Conservation (phyloP, 495 filamentous ascomycete species). For the Penicillium malachiteum region DNA sequence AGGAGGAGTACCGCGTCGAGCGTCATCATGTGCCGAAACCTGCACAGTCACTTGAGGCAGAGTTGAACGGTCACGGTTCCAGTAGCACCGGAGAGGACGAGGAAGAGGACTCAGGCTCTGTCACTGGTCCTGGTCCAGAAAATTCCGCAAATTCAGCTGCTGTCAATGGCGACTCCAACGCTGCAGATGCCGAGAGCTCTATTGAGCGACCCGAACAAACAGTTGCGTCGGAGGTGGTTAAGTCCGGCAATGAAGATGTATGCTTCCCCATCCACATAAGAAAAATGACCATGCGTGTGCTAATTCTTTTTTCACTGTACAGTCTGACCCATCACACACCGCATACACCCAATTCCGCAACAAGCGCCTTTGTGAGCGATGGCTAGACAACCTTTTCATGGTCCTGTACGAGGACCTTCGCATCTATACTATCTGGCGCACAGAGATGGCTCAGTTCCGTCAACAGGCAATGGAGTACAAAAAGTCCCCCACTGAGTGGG, state of each 20-base stretch:
- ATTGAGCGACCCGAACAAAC: constrained; percentile 83
- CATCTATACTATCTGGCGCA: constrained; percentile 98
- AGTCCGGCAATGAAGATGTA: constrained; percentile 77
- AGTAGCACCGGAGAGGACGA: constrained; percentile 17
- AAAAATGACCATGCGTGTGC: background rate
- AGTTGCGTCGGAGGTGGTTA: constrained; percentile 76
- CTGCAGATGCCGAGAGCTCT: constrained; percentile 38
- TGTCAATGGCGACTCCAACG: constrained; percentile 34
- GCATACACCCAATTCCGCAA: constrained; percentile 77
- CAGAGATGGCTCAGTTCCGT: constrained; percentile 89
- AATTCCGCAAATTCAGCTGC: constrained; percentile 21
- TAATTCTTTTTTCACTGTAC: constrained; percentile 10
- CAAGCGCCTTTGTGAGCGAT: constrained; percentile 94
- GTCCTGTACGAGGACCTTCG: constrained; percentile 96
- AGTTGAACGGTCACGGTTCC: constrained; percentile 38
- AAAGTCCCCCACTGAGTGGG: constrained; percentile 96
- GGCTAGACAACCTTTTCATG: constrained; percentile 99
- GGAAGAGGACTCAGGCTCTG: constrained; percentile 35
- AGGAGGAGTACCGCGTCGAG: constrained; percentile 94
- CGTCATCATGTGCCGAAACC: constrained; percentile 65
- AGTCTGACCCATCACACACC: constrained; percentile 48
- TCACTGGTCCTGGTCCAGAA: constrained; percentile 32
- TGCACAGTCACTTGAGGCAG: constrained; percentile 47
- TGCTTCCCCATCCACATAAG: constrained; percentile 21
- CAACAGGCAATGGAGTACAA: constrained; percentile 90